Conservation (phyloP, 2,329 filamentous ascomycete species). For the Xylariaceae sp. region DNA sequence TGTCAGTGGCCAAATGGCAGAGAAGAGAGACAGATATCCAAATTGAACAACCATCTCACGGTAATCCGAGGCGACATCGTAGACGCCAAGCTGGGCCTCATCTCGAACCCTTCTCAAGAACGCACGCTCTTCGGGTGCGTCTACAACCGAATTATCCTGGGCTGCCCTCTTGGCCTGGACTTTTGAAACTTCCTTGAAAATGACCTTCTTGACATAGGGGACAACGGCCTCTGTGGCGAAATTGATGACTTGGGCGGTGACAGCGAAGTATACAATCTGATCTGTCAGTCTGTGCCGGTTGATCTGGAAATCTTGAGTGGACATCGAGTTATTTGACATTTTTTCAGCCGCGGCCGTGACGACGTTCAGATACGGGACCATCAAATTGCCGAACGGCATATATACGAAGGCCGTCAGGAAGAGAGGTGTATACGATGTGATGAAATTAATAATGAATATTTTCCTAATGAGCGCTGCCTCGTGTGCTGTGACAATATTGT, state of each 20-base stretch:
- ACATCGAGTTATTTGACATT: slow-evolving; percentile 69
- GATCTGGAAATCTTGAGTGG: slow-evolving; percentile 67
- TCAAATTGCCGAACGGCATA: slow-evolving; percentile 79
- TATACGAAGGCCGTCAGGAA: slow-evolving; percentile 92
- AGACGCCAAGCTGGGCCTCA: slow-evolving; percentile 76
- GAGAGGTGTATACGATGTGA: slow-evolving; percentile 90
- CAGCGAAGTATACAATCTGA: slow-evolving; percentile 93
- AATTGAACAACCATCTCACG: slow-evolving; percentile 90
- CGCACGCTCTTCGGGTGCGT: slow-evolving; percentile 70
- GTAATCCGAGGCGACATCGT: slow-evolving; percentile 87
- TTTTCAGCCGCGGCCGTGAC: slow-evolving; percentile 71
- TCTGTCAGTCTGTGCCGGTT: slow-evolving; percentile 79
- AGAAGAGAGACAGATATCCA: slow-evolving; percentile 83
- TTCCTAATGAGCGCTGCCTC: slow-evolving; percentile 84
- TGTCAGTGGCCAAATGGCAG: slow-evolving; percentile 91
- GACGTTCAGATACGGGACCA: slow-evolving; percentile 82
- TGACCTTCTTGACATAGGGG: slow-evolving; percentile 76
- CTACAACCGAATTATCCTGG: slow-evolving; percentile 53
- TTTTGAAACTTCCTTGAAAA: slow-evolving; percentile 74
- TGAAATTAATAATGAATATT: slow-evolving; percentile 93
- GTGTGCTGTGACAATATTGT: slow-evolving; percentile 51
- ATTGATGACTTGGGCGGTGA: slow-evolving; percentile 88
- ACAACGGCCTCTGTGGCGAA: slow-evolving; percentile 80
- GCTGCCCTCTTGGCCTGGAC: slow-evolving; percentile 59
- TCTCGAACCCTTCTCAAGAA: slow-evolving; percentile 79